Base-by-base conservation (phyloP, 2,329 filamentous ascomycete species). In the Daldinia eschscholtzii region DNA sequence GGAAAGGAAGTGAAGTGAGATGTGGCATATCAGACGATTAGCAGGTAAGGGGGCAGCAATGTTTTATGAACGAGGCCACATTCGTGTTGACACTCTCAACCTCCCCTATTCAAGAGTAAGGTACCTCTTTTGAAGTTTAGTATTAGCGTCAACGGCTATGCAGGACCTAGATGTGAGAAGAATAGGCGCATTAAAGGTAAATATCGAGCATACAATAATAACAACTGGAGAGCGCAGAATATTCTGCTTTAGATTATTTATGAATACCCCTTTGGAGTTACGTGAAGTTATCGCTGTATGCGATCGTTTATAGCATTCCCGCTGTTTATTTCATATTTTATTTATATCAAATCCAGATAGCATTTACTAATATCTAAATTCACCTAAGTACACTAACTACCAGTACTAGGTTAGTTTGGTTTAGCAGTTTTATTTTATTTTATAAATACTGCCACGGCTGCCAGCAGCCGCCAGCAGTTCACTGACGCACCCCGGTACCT, bases 111-210 rank as follows among this genome's bases (percentile, higher is more conserved):
- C 7, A 35, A 15, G 48, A 20, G 28, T 13, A 4, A 4, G 26
- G 3, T 52, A 15, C 6, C 26, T 33, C 48, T 10, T 46, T 23
- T 46, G 20, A 7, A 12, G 20, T 44, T 44, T 18, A 18, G 39
- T 35, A 35, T 7, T 35, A 35, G 33, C 20, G 20, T 46, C 44
- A 13, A 46, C 20, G 10, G 42, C 18, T 12, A 46, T 10, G 0
- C 7, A 33, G 28, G 26, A 15, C 26, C 26, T 15, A 33, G 6
- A 41, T 33, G 18, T 5, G 42, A 46, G 42, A 46, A 39, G 33
- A 28, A 41, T 39, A 41, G n/a, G 50, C 30, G 30, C 13, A 55
- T 35, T 26, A 44, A 53, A 23, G 33, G 20, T 30, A 50, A 52
- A 57, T 6, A 42, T 20, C 33, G 26, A 42, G 44, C n/a, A 33